Percentiles rank a stretch among this genome's conserved stretches.
These are phyloP conservation scores for Cubamyces lactineus DNA, from an alignment of 768 basidiomycete species.

Conservation along the genomic window DNA sequence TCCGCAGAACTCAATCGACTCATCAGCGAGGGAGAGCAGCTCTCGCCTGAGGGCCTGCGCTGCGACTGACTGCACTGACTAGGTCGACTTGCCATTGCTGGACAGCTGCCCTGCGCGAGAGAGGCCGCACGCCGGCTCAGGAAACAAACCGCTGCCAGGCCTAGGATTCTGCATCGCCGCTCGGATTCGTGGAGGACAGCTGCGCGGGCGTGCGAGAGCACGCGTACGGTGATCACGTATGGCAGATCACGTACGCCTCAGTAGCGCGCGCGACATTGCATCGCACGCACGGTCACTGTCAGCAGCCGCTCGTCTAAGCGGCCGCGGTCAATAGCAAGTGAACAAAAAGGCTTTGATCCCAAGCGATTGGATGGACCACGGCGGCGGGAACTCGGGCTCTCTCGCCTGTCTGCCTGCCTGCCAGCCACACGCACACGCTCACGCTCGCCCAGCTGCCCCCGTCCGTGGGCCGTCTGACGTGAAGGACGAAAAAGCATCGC, in stretches of 20 bases:
- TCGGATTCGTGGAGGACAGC: too few species aligned
- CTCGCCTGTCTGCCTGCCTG: too few species aligned
- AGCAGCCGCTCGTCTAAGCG: too few species aligned
- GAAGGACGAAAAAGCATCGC: slow-evolving; percentile 35
- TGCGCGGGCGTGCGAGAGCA: background rate
- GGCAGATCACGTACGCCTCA: slow-evolving; percentile 29
- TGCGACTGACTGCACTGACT: too few species aligned
- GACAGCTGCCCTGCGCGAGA: too few species aligned
- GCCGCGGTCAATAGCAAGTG: too few species aligned
- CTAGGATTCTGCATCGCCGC: too few species aligned
- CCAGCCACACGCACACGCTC: too few species aligned
- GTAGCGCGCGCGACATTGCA: slow-evolving; percentile 19
- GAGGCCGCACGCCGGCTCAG: too few species aligned
- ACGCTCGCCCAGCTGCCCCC: background rate
- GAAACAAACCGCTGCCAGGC: too few species aligned
- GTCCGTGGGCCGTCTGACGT: slow-evolving; percentile 11
- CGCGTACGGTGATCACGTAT: slow-evolving; percentile 17
- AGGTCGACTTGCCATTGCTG: too few species aligned
- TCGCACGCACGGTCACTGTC: slow-evolving; percentile 32
- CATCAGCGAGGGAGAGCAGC: slow-evolving; percentile 1
- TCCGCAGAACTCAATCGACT: slow-evolving; percentile 11
- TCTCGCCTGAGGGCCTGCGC: background rate
- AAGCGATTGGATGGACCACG: slow-evolving; percentile 19
- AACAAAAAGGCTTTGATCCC: background rate
- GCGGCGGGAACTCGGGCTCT: too few species aligned